phyloP scores from a whole-genome alignment of 306 rosid genomes.

The Sechiopsis laciniata region DNA sequence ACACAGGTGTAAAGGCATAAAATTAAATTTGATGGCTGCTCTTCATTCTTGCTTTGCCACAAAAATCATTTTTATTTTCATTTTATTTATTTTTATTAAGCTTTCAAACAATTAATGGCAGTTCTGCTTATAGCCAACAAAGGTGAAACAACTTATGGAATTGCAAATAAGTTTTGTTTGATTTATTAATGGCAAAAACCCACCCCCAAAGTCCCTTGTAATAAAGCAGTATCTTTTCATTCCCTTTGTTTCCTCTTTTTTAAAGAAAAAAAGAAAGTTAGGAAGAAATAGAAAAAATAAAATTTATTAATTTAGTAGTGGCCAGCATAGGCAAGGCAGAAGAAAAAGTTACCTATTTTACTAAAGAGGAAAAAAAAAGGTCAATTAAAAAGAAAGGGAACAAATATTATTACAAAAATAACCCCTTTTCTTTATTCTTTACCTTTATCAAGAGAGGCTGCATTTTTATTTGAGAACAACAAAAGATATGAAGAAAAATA shows the following conservation, averaged over 20 bases:
- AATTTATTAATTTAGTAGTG: not conserved
- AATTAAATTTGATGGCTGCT: not conserved
- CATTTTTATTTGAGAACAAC: too few relatives aligned
- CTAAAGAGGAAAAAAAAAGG: not conserved
- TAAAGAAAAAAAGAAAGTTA: not conserved
- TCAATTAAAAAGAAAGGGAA: not conserved
- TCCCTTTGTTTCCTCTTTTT: slow-evolving; percentile 18
- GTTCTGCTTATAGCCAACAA: not conserved
- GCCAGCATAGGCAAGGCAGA: not conserved
- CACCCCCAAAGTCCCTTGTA: not conserved
- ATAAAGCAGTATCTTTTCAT: slow-evolving; percentile 12
- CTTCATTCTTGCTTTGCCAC: slow-evolving; percentile 9
- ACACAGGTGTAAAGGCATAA: slow-evolving; percentile 13
- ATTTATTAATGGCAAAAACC: not conserved
- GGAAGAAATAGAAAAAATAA: not conserved
- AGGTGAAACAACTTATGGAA: too few relatives aligned
- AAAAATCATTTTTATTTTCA: too few relatives aligned
- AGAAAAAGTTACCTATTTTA: slow-evolving; percentile 5
- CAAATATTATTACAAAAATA: not conserved
- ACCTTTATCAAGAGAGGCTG: not conserved
- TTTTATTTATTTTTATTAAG: too few relatives aligned
- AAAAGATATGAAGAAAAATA: too few relatives aligned
- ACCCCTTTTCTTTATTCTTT: not conserved
- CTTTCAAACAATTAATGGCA: not conserved
- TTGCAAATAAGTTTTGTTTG: not conserved